Conservation (phyloP, 495 filamentous ascomycete species). For the Penicillium turbatum region DNA sequence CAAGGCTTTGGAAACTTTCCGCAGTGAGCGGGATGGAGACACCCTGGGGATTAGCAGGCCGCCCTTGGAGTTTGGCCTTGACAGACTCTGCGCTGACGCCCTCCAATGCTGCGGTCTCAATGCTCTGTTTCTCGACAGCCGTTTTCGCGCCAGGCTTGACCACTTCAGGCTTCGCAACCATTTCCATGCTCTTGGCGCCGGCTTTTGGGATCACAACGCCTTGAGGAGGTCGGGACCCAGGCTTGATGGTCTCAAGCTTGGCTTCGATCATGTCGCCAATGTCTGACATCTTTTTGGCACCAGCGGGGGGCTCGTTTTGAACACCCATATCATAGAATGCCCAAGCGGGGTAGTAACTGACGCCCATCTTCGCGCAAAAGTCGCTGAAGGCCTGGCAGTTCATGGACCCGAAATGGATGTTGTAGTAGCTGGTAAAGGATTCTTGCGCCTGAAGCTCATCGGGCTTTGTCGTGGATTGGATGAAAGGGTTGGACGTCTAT, state of each 20-base stretch:
- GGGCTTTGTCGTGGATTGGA: slow-evolving; percentile 38
- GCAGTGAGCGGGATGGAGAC: slow-evolving; percentile 69
- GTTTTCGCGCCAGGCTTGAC: slow-evolving; percentile 44
- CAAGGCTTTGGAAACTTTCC: slow-evolving; percentile 79
- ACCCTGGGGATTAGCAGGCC: slow-evolving; percentile 68
- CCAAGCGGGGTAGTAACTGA: slow-evolving; percentile 68
- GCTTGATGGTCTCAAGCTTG: slow-evolving; percentile 68
- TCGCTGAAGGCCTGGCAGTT: slow-evolving; percentile 81
- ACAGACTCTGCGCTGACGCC: slow-evolving; percentile 21
- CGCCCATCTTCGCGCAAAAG: slow-evolving; percentile 60
- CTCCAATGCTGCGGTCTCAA: slow-evolving; percentile 26
- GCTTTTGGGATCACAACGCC: slow-evolving; percentile 59
- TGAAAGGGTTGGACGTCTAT: slow-evolving; percentile 70
- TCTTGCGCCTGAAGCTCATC: slow-evolving; percentile 51
- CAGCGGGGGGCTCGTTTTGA: slow-evolving; percentile 54
- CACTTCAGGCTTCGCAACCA: slow-evolving; percentile 41
- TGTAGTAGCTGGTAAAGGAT: slow-evolving; percentile 69
- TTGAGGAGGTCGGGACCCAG: slow-evolving; percentile 67
- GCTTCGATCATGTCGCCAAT: slow-evolving; percentile 71
- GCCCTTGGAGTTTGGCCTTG: slow-evolving; percentile 39
- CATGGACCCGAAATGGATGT: slow-evolving; percentile 81
- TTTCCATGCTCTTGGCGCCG: slow-evolving; percentile 48
- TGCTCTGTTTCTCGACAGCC: slow-evolving; percentile 8
- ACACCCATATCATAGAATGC: slow-evolving; percentile 80
- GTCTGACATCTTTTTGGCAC: slow-evolving; percentile 54